Percentiles rank a stretch among this genome's conserved stretches.
These are phyloP conservation scores for Angomonas ambiguus DNA, from an alignment of 208 protist genomes.

Conservation along the genomic window DNA sequence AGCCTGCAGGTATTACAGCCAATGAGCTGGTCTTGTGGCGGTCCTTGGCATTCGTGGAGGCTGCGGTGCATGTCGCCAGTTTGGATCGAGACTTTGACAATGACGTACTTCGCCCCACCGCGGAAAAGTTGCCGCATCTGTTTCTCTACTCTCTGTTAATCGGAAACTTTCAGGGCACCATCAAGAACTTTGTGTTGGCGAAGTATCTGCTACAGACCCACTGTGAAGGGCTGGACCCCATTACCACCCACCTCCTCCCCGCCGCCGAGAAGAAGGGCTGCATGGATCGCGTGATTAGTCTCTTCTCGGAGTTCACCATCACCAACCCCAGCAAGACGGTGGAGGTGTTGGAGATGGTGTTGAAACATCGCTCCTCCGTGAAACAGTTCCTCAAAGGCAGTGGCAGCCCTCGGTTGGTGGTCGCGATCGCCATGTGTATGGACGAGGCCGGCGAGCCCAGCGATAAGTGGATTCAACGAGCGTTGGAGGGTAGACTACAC, in stretches of 20 bases:
- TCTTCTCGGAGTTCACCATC: slow-evolving; percentile 80
- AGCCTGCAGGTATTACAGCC: slow-evolving; percentile 31
- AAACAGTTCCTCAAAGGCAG: slow-evolving; percentile 65
- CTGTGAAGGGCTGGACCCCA: slow-evolving; percentile 52
- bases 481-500: slow-evolving; percentile 78
- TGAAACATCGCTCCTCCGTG: slow-evolving; percentile 57
- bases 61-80: slow-evolving; percentile 77
- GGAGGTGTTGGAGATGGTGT: slow-evolving; percentile 68
- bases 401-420: slow-evolving; percentile 76
- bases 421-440: slow-evolving; percentile 87
- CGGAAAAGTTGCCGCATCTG: slow-evolving; percentile 62
- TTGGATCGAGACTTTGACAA: slow-evolving; percentile 74
- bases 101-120: slow-evolving; percentile 56
- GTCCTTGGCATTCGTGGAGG: slow-evolving; percentile 72
- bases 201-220: slow-evolving; percentile 59
- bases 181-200: slow-evolving; percentile 74
- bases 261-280: slow-evolving; percentile 56
- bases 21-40: slow-evolving; percentile 75
- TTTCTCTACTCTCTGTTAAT: slow-evolving; percentile 73
- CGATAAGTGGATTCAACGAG: slow-evolving; percentile 79
- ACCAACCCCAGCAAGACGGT: slow-evolving; percentile 45
- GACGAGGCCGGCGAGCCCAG: slow-evolving; percentile 68
- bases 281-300: slow-evolving; percentile 59
- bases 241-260: slow-evolving; percentile 60
- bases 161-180: slow-evolving; percentile 56